Conservation (phyloP, 2,329 filamentous ascomycete species). For the Beauveria varroae region DNA sequence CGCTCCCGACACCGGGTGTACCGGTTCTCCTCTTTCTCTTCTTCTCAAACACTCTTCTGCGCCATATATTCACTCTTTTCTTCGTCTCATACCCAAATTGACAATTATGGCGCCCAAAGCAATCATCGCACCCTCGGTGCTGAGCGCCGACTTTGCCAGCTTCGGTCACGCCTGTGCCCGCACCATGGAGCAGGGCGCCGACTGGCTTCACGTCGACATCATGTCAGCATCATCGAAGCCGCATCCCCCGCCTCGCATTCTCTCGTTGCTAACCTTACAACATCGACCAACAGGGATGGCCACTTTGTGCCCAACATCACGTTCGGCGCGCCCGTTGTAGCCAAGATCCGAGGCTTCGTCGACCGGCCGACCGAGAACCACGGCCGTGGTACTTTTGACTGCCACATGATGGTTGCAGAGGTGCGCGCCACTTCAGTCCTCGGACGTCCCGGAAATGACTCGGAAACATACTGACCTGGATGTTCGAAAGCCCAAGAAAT, state of each 20-base stretch:
- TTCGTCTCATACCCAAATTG: neutral
- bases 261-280: neutral
- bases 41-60: neutral
- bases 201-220: constrained; percentile 95
- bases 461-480: constrained; percentile 4
- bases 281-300: constrained; percentile 62
- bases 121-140: constrained; percentile 96
- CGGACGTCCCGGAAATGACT: neutral
- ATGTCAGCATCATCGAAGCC: constrained; percentile 41
- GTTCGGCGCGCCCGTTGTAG: constrained; percentile 90
- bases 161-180: constrained; percentile 79
- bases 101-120: constrained; percentile 72
- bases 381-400: constrained; percentile 91
- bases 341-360: constrained; percentile 84
- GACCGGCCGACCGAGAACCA: constrained; percentile 60
- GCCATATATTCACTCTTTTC: neutral
- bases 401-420: constrained; percentile 99
- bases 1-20: neutral
- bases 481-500: constrained; percentile 79
- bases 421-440: constrained; percentile 37
- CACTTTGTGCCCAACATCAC: constrained; percentile 99
- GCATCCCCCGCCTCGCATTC: neutral
- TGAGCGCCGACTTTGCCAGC: constrained; percentile 90
- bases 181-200: constrained; percentile 79
- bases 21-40: neutral